These are phyloP conservation scores for Protostelium mycophagum DNA, from an alignment of 78 protist species.

Conservation along the genomic window DNA sequence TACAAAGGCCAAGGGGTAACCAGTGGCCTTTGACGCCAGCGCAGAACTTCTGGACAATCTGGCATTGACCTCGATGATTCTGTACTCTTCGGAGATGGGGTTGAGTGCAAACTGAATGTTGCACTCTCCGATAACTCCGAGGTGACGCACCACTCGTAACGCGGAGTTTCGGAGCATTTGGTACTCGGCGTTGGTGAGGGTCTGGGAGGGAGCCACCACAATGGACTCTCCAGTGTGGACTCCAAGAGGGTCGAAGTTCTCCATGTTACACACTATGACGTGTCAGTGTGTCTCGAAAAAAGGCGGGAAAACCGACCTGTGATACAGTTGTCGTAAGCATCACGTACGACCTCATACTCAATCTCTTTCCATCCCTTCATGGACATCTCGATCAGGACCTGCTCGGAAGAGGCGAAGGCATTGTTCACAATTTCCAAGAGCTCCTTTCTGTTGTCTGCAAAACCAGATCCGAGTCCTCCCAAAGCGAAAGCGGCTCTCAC, in stretches of 20 bases:
- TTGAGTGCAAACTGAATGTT: conserved; percentile 96
- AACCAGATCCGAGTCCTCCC: conserved; percentile 97
- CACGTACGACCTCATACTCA: conserved; percentile 98
- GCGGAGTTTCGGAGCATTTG: conserved; percentile 90
- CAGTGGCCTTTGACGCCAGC: conserved; percentile 96
- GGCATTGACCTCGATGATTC: conserved; percentile 93
- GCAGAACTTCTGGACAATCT: conserved; percentile 94
- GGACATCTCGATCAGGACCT: conserved; percentile 87
- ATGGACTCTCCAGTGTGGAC: conserved; percentile 99
- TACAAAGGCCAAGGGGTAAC: conserved; percentile 95
- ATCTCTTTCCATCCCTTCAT: conserved; percentile 97
- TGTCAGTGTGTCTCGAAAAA: background rate
- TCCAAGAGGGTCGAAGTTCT: conserved; percentile 96
- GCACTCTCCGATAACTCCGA: conserved; percentile 97
- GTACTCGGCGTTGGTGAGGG: conserved; percentile 91
- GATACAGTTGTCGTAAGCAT: conserved; percentile 93
- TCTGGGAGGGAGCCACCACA: conserved; percentile 97
- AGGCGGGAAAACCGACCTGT: conserved; percentile 26
- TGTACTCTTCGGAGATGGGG: conserved; percentile 83
- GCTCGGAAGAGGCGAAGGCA: background rate
- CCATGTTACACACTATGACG: conserved; percentile 96
- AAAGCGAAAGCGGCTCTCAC: conserved; percentile 93
- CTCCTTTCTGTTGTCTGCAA: conserved; percentile 69
- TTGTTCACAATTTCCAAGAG: background rate
- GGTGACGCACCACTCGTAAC: conserved; percentile 88